Evolutionary conservation across 2,329 filamentous ascomycete genomes (phyloP).

Genomic region (Lachnellula hyalina): DNA sequence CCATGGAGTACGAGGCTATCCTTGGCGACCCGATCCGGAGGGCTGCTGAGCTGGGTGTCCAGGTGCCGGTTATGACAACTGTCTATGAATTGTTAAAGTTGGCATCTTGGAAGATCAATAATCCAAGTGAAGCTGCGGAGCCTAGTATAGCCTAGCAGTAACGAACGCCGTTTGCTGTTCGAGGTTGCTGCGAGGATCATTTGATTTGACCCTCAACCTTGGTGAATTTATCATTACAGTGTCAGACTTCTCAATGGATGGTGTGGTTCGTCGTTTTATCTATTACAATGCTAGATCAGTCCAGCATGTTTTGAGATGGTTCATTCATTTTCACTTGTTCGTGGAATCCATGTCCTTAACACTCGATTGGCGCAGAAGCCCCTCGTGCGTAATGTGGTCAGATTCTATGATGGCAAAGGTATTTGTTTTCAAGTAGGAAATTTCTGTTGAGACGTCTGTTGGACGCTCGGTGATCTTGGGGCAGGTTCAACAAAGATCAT

Average conservation of each 20-base stretch:
- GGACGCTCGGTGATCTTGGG: conserved; percentile 29
- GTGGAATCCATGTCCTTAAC: conserved; percentile 27
- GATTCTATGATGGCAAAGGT: conserved; percentile 11
- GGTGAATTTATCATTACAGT: not conserved
- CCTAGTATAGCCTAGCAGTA: not conserved
- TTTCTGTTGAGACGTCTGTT: conserved; percentile 21
- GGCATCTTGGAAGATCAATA: conserved; percentile 37
- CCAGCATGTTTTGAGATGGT: too few species aligned
- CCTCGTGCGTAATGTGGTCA: conserved; percentile 24
- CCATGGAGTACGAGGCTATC: conserved; percentile 50
- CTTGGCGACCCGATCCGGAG: conserved; percentile 46
- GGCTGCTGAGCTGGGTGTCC: conserved; percentile 41
- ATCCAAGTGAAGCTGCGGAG: conserved; percentile 1
- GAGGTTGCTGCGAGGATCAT: too few species aligned
- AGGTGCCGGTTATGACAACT: conserved; percentile 45
- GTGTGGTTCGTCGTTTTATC: too few species aligned
- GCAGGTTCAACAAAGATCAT: conserved; percentile 25
- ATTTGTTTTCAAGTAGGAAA: conserved; percentile 15
- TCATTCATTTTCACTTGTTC: conserved; percentile 25
- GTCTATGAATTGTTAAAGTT: conserved; percentile 48
- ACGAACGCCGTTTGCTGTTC: not conserved
- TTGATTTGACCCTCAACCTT: too few species aligned
- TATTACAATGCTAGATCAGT: too few species aligned
- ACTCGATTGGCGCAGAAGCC: conserved; percentile 27
- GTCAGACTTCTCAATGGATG: not conserved